Evolutionary conservation across 176 grass and related monocot species (phyloP).

Genomic region (Puccinellia tenuiflora): DNA sequence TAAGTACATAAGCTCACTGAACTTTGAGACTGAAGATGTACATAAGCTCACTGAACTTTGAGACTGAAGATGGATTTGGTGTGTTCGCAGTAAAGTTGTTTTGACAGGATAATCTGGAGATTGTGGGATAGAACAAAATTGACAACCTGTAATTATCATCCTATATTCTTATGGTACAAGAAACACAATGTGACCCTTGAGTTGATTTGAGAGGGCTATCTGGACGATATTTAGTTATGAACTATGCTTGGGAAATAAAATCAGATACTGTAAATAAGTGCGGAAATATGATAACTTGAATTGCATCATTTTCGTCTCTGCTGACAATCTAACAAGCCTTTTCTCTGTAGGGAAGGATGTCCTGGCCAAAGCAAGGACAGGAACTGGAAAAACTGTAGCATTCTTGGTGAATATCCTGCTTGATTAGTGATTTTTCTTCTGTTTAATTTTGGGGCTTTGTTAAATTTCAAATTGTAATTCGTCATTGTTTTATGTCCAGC

Average conservation of each 20-base stretch:
- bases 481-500: conserved; percentile 38
- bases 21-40: background rate
- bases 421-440: background rate
- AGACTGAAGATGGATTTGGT: background rate
- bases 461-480: background rate
- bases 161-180: conserved; percentile 5
- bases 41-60: background rate
- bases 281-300: background rate
- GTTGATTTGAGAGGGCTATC: background rate
- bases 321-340: conserved; percentile 9
- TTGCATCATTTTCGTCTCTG: background rate
- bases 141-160: background rate
- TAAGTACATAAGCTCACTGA: background rate
- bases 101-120: background rate
- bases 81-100: background rate
- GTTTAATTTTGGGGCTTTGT: background rate
- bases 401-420: conserved; percentile 71
- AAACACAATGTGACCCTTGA: background rate
- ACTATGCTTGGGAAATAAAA: background rate
- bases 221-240: background rate
- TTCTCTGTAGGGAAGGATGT: conserved; percentile 81
- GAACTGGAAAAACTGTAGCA: conserved; percentile 95
- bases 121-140: background rate
- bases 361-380: conserved; percentile 97
- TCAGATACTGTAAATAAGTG: background rate